Conservation (phyloP, 805 yeast genomes). For the Ogataea salicorniae region DNA sequence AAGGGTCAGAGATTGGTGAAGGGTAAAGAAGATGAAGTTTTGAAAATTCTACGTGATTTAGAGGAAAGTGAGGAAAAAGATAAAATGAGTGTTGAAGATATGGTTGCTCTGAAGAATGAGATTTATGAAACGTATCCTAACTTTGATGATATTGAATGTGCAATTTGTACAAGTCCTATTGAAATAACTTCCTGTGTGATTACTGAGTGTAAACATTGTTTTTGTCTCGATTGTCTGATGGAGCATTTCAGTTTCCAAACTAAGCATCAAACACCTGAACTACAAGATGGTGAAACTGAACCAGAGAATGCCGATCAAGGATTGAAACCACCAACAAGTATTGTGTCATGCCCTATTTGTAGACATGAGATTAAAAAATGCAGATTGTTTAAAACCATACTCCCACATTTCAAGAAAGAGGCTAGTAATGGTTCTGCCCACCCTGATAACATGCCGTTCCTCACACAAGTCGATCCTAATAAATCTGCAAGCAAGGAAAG, state of each 20-base stretch:
- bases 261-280: conserved; percentile 9
- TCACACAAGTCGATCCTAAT: conserved; percentile 9
- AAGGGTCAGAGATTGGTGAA: conserved; percentile 4
- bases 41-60: conserved; percentile 17
- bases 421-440: conserved; percentile 14
- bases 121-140: conserved; percentile 31
- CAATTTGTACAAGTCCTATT: conserved; percentile 74
- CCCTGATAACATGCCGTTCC: conserved; percentile 1
- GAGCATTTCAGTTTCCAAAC: conserved; percentile 71
- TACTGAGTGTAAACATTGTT: conserved; percentile 76
- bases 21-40: conserved; percentile 1
- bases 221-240: conserved; percentile 66
- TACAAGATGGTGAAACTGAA: not conserved
- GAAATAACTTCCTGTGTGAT: conserved; percentile 43
- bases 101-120: conserved; percentile 21
- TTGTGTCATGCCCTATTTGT: conserved; percentile 72
- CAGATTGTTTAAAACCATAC: conserved; percentile 39
- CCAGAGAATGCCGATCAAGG: not conserved
- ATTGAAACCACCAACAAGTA: conserved; percentile 31
- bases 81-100: conserved; percentile 21
- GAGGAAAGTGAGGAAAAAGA: conserved; percentile 25
- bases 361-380: conserved; percentile 48
- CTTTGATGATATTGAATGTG: conserved; percentile 60
- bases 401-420: conserved; percentile 23
- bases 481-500: conserved; percentile 1